phyloP scores from a whole-genome alignment of 2,329 filamentous ascomycete species.

The Didymella sp. region DNA sequence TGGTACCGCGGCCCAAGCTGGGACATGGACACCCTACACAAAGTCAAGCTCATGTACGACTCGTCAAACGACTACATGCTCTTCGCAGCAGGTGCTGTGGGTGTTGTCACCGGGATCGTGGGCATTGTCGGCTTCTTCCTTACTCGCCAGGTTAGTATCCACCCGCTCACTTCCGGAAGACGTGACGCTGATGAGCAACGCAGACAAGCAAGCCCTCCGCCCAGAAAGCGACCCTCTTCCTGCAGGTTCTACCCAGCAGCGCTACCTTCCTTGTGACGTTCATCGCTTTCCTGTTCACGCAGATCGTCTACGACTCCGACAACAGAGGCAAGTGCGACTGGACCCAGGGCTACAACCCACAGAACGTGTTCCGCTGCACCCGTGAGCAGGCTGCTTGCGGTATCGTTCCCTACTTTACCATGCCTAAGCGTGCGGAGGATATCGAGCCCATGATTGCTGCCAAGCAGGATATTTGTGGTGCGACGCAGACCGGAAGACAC shows the following conservation, averaged over 20 bases:
- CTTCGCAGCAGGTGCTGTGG: constrained; percentile 2
- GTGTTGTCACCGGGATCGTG: neutral
- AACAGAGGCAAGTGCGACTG: constrained; percentile 12
- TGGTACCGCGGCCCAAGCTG: constrained; percentile 18
- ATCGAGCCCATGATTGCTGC: neutral
- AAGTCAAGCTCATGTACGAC: constrained; percentile 3
- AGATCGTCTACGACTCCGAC: constrained; percentile 4
- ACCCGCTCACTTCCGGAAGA: neutral
- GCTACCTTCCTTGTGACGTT: constrained; percentile 1
- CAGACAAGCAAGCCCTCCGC: constrained; percentile 1
- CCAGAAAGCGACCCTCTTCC: neutral
- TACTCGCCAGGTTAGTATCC: neutral
- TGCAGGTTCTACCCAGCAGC: neutral
- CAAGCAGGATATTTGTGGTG: neutral
- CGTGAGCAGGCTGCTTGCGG: constrained; percentile 15
- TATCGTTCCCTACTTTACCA: constrained; percentile 3
- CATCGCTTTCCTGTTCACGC: constrained; percentile 10
- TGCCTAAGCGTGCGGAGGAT: neutral
- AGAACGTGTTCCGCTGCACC: constrained; percentile 6
- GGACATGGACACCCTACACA: constrained; percentile 2
- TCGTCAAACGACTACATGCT: constrained; percentile 8
- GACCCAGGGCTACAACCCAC: constrained; percentile 6
- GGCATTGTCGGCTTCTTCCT: neutral
- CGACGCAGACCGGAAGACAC: constrained; percentile 1
- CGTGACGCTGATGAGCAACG: neutral